Conservation (phyloP, 805 yeast species). For the Schizosaccharomyces japonicus region DNA sequence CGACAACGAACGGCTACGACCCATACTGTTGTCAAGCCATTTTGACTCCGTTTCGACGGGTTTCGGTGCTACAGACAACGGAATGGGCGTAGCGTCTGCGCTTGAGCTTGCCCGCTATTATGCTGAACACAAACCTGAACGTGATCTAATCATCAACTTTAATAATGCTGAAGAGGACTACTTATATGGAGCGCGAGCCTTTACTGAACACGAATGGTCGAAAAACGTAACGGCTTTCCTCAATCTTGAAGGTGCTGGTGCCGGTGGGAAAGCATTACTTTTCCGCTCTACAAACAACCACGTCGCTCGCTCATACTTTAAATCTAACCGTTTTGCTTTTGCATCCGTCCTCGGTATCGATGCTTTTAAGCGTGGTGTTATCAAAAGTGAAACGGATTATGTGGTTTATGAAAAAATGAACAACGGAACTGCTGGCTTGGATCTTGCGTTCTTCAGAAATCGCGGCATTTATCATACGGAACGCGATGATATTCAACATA, state of each 20-base stretch:
- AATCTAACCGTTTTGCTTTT: constrained; percentile 40
- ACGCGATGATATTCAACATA: constrained; percentile 41
- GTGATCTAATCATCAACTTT: constrained; percentile 63
- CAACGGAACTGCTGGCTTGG: constrained; percentile 52
- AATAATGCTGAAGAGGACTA: constrained; percentile 86
- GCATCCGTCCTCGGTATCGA: constrained; percentile 51
- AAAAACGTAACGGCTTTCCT: constrained; percentile 35
- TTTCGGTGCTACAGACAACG: constrained; percentile 78
- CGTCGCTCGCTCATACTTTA: constrained; percentile 32
- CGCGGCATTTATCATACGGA: constrained; percentile 63
- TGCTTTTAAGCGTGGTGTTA: constrained; percentile 50
- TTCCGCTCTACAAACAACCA: constrained; percentile 41
- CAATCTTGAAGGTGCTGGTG: constrained; percentile 83
- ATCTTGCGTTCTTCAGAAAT: constrained; percentile 72
- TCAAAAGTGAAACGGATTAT: constrained; percentile 70
- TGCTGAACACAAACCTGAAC: constrained; percentile 23
- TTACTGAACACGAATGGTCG: constrained; percentile 55
- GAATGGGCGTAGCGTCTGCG: constrained; percentile 65
- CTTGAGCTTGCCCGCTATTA: constrained; percentile 40
- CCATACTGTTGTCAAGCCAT: constrained; percentile 60
- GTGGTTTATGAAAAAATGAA: constrained; percentile 31
- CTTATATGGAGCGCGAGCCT: constrained; percentile 55
- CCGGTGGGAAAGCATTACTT: constrained; percentile 64
- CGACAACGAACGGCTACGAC: constrained; percentile 30
- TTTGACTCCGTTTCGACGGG: constrained; percentile 59